Evolutionary conservation across 2,329 filamentous ascomycete species (phyloP).

Genomic region (Ascochyta pisi): DNA sequence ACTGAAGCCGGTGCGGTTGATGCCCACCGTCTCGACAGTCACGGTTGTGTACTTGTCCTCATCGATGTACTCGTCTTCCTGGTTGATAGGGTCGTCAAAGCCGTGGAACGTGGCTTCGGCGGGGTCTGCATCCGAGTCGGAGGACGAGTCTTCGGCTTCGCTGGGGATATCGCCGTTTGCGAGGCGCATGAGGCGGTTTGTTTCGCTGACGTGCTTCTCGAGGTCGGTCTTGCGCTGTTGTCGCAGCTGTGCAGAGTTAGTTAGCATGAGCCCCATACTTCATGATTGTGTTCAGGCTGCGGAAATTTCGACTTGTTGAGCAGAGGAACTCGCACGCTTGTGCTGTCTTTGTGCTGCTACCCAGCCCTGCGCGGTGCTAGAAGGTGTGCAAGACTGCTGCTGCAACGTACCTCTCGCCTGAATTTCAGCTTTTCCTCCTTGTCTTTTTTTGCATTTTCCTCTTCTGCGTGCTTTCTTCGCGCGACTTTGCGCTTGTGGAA

Average conservation of each 20-base stretch:
- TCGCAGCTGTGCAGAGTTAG: slow-evolving; percentile 66
- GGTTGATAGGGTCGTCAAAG: slow-evolving; percentile 65
- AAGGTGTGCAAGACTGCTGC: background rate
- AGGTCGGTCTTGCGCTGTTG: slow-evolving; percentile 83
- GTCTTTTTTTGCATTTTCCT: slow-evolving; percentile 77
- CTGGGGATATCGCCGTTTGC: slow-evolving; percentile 53
- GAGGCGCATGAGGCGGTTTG: slow-evolving; percentile 73
- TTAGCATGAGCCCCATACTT: background rate
- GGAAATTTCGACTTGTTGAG: background rate
- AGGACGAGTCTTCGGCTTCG: slow-evolving; percentile 32
- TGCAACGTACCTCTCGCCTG: slow-evolving; percentile 72
- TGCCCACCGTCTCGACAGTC: slow-evolving; percentile 85
- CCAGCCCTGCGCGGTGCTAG: background rate
- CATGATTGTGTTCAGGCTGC: background rate
- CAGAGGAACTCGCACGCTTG: background rate
- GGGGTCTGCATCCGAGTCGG: slow-evolving; percentile 37
- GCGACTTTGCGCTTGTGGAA: slow-evolving; percentile 96
- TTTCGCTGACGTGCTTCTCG: slow-evolving; percentile 78
- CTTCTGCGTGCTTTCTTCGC: slow-evolving; percentile 83
- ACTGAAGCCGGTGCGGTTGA: slow-evolving; percentile 75
- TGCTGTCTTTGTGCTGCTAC: background rate
- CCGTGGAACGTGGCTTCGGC: slow-evolving; percentile 45
- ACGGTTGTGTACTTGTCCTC: slow-evolving; percentile 96
- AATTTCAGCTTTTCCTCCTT: slow-evolving; percentile 77
- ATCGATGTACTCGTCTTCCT: slow-evolving; percentile 93